Base-by-base conservation (phyloP, 495 filamentous ascomycete species). In the Glonium stellatum region DNA sequence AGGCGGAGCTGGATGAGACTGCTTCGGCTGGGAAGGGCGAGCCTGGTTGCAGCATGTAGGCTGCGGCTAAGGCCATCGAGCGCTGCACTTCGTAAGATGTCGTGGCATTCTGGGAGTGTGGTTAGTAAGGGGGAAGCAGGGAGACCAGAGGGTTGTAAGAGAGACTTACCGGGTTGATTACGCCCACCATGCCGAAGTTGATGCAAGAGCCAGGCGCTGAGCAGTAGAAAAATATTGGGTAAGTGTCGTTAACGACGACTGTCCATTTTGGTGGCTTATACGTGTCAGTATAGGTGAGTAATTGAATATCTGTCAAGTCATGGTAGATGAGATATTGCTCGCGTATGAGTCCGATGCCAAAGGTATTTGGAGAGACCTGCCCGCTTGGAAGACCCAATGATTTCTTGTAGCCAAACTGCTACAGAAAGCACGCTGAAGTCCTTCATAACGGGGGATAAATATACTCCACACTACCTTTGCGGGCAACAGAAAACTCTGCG, bases 211-310 rank as follows among this genome's bases (percentile, higher is more conserved):
- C 70, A 0, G 76, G 73, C 1, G 81, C 79, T 0, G 72, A 69
- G 70, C 82, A 86, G 70, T 87, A 87, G 71, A 76, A 84, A 67
- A 83, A 85, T 34, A 84, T 76, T 4, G 83, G 80, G 5, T 75
- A 62, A 0, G 81, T 84, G 67, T 78, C 74, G 64, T 84, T 85
- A 64, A 87, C 72, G 5, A 63, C 68, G 13, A 84, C 55, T 44
- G 70, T 69, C 70, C 73, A 85, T 23, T 58, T 66, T 39, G 78
- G 48, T 8, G 48, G 48, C 48, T 51, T 31, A 31, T 31, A 31
- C 6, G 6, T 31, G 27, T 31, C 6, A 31, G 27, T 31, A 31
- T 31, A 31, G 6, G 27, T 31, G 27, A 31, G 27, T 31, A 31
- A 31, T 31, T 31, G 27, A 6, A 31, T 31, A 31, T 31, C 27